phyloP scores from a whole-genome alignment of 257 asterid species.

The Oldenlandia corymbosa region DNA sequence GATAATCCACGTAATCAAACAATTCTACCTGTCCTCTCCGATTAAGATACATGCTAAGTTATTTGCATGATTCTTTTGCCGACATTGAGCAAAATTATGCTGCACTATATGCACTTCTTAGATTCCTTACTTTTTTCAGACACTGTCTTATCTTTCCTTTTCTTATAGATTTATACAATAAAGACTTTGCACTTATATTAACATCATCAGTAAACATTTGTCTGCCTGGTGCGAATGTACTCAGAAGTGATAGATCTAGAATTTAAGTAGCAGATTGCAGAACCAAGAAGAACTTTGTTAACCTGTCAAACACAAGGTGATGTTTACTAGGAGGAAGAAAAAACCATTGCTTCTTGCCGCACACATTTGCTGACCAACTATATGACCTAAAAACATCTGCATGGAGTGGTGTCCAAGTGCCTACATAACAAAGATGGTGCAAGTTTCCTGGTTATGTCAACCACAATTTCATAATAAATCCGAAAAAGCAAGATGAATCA shows the following conservation, averaged over 20 bases:
- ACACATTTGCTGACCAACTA: conserved; percentile 97
- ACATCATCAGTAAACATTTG: no score
- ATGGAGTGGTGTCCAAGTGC: conserved; percentile 99
- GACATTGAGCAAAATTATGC: background rate
- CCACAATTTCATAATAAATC: background rate
- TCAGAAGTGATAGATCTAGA: background rate
- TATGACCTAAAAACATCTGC: conserved; percentile 98
- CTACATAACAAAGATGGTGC: conserved; percentile 33
- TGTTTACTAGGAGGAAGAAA: conserved; percentile 71
- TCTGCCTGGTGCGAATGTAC: no score
- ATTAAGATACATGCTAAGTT: background rate
- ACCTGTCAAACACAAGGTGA: conserved; percentile 84
- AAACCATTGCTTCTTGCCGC: conserved; percentile 92
- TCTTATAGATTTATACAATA: background rate
- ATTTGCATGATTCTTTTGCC: no score
- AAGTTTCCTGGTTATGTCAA: background rate
- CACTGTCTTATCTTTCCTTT: background rate
- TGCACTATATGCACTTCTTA: no score
- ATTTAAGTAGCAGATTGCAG: background rate
- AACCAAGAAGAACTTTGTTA: conserved; percentile 6
- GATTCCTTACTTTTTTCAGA: background rate
- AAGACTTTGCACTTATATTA: no score
- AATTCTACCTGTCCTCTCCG: background rate
- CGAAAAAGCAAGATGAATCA: background rate
- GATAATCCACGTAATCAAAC: background rate